These are phyloP conservation scores for Trametes sanguinea DNA, from an alignment of 768 basidiomycete genomes.

Conservation along the genomic window DNA sequence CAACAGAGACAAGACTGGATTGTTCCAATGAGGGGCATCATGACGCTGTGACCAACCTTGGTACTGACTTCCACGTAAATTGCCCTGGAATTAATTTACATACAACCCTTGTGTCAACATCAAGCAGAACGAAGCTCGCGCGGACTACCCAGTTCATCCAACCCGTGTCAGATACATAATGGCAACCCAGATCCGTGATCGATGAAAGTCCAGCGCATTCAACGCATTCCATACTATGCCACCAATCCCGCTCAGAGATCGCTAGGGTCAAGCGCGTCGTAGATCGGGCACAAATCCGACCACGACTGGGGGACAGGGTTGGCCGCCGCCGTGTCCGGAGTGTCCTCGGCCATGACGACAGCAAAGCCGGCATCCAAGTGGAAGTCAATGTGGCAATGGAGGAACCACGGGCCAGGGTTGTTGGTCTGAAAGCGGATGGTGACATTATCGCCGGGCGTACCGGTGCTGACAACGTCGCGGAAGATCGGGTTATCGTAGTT, in stretches of 20 bases:
- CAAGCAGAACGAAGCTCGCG: too few relatives aligned
- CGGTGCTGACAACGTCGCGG: conserved; percentile 35
- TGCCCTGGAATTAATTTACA: too few relatives aligned
- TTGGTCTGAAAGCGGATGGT: conserved; percentile 43
- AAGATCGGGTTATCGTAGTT: conserved; percentile 40
- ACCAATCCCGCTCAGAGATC: conserved; percentile 2
- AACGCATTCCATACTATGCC: background rate
- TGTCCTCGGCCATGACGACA: conserved; percentile 44
- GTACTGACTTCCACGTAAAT: too few relatives aligned
- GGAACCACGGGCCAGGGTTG: conserved; percentile 60
- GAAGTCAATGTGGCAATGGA: conserved; percentile 33
- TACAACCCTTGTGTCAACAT: too few relatives aligned
- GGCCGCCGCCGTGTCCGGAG: conserved; percentile 19
- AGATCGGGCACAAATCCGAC: conserved; percentile 21
- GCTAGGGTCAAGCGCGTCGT: conserved; percentile 16
- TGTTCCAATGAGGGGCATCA: too few relatives aligned
- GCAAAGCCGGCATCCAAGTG: conserved; percentile 41
- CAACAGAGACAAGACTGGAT: too few relatives aligned
- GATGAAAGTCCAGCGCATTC: background rate
- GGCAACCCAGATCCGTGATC: too few relatives aligned
- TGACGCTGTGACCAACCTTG: too few relatives aligned
- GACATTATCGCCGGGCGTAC: conserved; percentile 25
- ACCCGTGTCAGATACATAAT: too few relatives aligned
- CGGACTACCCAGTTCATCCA: background rate
- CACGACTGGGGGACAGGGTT: conserved; percentile 24